Evolutionary conservation across 768 basidiomycete genomes (phyloP), one percentile per base, ranked within the genome.

Genomic region (Termitomyces sp.): DNA sequence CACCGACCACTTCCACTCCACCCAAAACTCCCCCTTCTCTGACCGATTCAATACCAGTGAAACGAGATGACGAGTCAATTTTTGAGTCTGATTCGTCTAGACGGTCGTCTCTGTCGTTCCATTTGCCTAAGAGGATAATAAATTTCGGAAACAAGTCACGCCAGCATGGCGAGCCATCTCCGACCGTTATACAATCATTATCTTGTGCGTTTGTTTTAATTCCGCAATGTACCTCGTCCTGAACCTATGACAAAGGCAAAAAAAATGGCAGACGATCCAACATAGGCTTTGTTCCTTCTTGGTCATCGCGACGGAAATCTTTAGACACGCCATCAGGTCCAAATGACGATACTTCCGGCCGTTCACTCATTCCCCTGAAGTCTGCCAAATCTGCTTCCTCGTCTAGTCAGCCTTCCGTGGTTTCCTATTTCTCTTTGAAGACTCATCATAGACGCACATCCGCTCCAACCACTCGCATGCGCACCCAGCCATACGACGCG

Each of bases 401-500:
- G 26, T 58, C 66, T 32, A 51, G 58, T 32, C 53, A 57, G 18
- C 59, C 63, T 34, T 65, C 59, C 45, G 60, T 27, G 49, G 56
- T 32, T 59, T 68, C 57, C 53, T 62, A 47, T 68, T 71, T 65
- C 53, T 66, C 70, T 34, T 67, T 68, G 22, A 75, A 72, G 56
- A 22, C 63, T 27, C 64, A 70, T 32, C 63, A 69, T 36, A 65
- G 72, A 51, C 70, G 72, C 30, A 59, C 61, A 2, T 72, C 76
- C 5, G 60, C 69, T 8, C 74, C 76, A 16, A 62, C 69, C 44
- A 46, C 65, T 20, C 56, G 65, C 32, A 70, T 71, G 44, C 69
- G 78, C 26, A 79, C 78, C 16, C 69, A 63, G 37, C 78, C 78
- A 5, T 79, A 79, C 54, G 76, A 72, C 46, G 74, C 78, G 30